Evolutionary conservation across 1,284 basidiomycete species (phyloP).

Genomic region (Ustilago nuda): DNA sequence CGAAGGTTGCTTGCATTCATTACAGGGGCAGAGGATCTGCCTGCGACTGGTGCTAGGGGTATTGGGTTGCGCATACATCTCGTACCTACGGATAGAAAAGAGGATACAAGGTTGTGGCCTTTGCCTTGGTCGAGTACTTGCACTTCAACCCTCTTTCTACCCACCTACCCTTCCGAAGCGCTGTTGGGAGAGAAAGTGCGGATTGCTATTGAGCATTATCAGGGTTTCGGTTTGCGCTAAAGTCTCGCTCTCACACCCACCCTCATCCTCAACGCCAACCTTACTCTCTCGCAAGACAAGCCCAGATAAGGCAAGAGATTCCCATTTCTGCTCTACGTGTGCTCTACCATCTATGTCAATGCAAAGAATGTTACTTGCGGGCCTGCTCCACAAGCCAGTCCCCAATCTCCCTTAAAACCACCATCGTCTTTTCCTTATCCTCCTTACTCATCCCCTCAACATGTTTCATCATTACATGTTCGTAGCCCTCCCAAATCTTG

Average conservation of each 20-base stretch:
- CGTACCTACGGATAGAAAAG: conserved; percentile 14
- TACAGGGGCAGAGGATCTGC: conserved; percentile 56
- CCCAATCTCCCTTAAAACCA: conserved; percentile 54
- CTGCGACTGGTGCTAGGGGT: conserved; percentile 41
- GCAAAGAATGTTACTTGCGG: conserved; percentile 22
- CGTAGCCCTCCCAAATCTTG: conserved; percentile 72
- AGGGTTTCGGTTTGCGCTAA: conserved; percentile 54
- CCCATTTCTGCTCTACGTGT: conserved; percentile 7
- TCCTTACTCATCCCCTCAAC: conserved; percentile 61
- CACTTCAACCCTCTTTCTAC: conserved; percentile 57
- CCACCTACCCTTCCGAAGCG: conserved; percentile 27
- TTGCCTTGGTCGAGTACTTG: conserved; percentile 61
- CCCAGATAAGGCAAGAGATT: neutral
- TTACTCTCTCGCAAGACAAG: neutral
- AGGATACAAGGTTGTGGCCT: conserved; percentile 27
- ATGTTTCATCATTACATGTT: conserved; percentile 71
- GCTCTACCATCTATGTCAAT: neutral
- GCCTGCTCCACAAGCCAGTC: conserved; percentile 48
- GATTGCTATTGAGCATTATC: conserved; percentile 54
- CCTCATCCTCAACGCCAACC: too few relatives aligned
- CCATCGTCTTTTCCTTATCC: conserved; percentile 56
- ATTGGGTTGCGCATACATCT: conserved; percentile 55
- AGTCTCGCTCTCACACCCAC: neutral
- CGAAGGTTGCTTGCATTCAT: conserved; percentile 56
- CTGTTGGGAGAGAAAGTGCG: conserved; percentile 39